Conservation (phyloP, 139 green algal species). For the Edaphochlamys debaryana region DNA sequence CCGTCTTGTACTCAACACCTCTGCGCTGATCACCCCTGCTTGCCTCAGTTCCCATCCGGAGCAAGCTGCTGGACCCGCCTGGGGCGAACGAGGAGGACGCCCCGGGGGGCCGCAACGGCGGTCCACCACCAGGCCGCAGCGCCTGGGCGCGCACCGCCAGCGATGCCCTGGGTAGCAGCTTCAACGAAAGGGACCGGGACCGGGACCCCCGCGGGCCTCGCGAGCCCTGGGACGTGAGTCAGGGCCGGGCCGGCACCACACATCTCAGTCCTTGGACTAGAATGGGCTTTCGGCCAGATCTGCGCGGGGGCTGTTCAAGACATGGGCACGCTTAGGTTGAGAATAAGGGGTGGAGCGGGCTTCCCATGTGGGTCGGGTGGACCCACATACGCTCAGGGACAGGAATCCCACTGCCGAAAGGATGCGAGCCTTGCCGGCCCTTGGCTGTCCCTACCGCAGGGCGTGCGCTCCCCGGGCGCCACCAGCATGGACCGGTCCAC, state of each 20-base stretch:
- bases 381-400: too few relatives aligned
- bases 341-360: too few relatives aligned
- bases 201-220: background rate
- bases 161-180: background rate
- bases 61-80: conserved; percentile 34
- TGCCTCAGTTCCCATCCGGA: conserved; percentile 24
- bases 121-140: background rate
- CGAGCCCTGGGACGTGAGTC: conserved; percentile 26
- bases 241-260: too few relatives aligned
- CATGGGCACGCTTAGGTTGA: too few relatives aligned
- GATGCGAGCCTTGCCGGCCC: too few relatives aligned
- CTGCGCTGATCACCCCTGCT: too few relatives aligned
- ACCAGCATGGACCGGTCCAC: background rate
- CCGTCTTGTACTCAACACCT: too few relatives aligned
- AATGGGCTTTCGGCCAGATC: too few relatives aligned
- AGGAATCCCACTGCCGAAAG: too few relatives aligned
- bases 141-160: background rate
- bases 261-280: too few relatives aligned
- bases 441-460: background rate
- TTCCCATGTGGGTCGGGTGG: too few relatives aligned
- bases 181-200: conserved; percentile 4
- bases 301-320: too few relatives aligned
- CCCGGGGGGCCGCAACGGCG: background rate
- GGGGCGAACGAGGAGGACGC: background rate
- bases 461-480: conserved; percentile 7